Evolutionary conservation across 2,329 filamentous ascomycete genomes (phyloP).

Genomic region (Nannizziopsis arthrosporioides): DNA sequence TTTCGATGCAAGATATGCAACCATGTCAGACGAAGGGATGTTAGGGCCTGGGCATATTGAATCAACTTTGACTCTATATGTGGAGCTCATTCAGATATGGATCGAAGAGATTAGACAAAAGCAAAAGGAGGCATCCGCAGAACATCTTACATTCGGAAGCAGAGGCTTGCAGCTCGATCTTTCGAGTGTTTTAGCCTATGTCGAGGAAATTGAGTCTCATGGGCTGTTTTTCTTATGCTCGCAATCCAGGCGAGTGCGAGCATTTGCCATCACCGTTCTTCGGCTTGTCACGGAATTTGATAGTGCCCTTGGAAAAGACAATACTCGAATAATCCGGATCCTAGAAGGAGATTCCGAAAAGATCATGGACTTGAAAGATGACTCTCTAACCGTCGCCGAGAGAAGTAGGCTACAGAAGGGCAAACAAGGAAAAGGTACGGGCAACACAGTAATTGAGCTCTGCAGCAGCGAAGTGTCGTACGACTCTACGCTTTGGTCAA

Average conservation of each 20-base stretch:
- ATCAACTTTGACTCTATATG: conserved; percentile 80
- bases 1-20: conserved; percentile 93
- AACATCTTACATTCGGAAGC: conserved; percentile 58
- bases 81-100: conserved; percentile 91
- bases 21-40: conserved; percentile 96
- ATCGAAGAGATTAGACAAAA: conserved; percentile 91
- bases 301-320: conserved; percentile 67
- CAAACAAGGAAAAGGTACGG: conserved; percentile 68
- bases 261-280: conserved; percentile 84
- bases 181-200: conserved; percentile 79
- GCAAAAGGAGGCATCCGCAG: conserved; percentile 57
- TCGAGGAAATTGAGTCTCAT: conserved; percentile 93
- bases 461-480: conserved; percentile 93
- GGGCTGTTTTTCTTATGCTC: conserved; percentile 96
- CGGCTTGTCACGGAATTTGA: conserved; percentile 91
- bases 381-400: conserved; percentile 73
- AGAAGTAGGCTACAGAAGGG: conserved; percentile 83
- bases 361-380: conserved; percentile 85
- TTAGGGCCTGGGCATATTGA: conserved; percentile 89
- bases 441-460: conserved; percentile 80
- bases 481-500: conserved; percentile 92
- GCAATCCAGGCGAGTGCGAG: conserved; percentile 76
- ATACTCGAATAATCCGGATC: conserved; percentile 76
- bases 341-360: conserved; percentile 79
- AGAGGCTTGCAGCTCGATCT: conserved; percentile 69